Base-by-base conservation (phyloP, 257 asterid genomes). In the Nicotiana tomentosiformis region DNA sequence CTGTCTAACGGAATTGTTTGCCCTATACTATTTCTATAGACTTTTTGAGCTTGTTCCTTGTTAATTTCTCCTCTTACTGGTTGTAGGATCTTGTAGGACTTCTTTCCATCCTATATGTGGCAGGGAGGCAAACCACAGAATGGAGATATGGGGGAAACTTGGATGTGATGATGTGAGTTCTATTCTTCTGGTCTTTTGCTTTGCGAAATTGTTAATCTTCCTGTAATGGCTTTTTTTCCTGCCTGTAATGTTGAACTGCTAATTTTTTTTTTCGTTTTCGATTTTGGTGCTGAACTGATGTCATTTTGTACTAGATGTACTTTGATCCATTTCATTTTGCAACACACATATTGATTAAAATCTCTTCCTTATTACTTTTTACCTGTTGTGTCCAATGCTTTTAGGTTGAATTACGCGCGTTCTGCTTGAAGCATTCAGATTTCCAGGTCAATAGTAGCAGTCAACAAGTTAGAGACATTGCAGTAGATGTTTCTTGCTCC, bases 41-140 rank as follows among this genome's bases (percentile, higher is more conserved):
- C 16, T 30, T 77, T 39, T 11, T 18, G 30, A 82, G 87, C 30
- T 79, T 78, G 56, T 88, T 65, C 61, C 85, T 86, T 67, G 80
- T 86, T 85, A 69, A 85, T 77, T 11, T 72, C 66, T 80, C 84
- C 84, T 66, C 87, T 91, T 84, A 49, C 76, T 86, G 80, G 83
- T 85, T 86, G 57, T 92, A 96, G 99, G 98, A 85, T 91, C 98
- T 89, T 96, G 99, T 90, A 93, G 99, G 90, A 92, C 95, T 78
- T 91, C 98, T 35, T 96, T 96, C 89, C 99, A 96, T 89, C 99
- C 99, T 83, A 89, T 93, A 78, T 96, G 99, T 90, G 99, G 98
- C 46, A 90, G 99, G 90, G 99, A 96, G 86, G 98, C 98, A 76
- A 87, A 87, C 77, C 94, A 94, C 86, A 89, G 95, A 87, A 92